Conservation (phyloP, 169 alveolate genomes). For the Plasmodium reichenowi region DNA sequence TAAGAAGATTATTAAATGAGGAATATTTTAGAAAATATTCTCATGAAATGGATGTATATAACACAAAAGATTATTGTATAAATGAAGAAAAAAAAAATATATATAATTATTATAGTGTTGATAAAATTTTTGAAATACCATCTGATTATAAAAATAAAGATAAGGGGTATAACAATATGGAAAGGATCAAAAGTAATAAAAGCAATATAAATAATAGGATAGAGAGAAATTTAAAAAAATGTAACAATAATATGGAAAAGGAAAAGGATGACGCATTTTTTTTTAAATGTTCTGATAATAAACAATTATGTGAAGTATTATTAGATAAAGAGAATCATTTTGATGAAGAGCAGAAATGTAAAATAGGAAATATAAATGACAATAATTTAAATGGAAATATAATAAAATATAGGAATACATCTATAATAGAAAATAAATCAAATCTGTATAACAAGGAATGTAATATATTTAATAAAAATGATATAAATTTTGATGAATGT, state of each 20-base stretch:
- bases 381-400: constrained; percentile 9
- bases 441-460: neutral
- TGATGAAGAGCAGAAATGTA: neutral
- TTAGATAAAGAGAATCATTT: neutral
- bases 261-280: neutral
- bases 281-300: neutral
- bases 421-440: neutral
- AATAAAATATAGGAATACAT: constrained; percentile 12
- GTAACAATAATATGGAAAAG: neutral
- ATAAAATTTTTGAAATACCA: no score
- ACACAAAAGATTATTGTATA: neutral
- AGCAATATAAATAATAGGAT: neutral
- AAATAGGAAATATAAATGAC: neutral
- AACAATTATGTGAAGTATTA: constrained; percentile 9
- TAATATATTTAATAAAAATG: no score
- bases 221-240: neutral
- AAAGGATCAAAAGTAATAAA: neutral
- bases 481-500: neutral
- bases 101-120: neutral
- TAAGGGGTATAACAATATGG: neutral
- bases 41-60: neutral
- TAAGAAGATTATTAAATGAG: neutral
- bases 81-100: neutral
- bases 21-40: neutral
- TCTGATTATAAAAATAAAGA: no score